These are phyloP conservation scores for Penicillium sp. DNA, from an alignment of 2,329 filamentous ascomycete species.

Conservation along the genomic window DNA sequence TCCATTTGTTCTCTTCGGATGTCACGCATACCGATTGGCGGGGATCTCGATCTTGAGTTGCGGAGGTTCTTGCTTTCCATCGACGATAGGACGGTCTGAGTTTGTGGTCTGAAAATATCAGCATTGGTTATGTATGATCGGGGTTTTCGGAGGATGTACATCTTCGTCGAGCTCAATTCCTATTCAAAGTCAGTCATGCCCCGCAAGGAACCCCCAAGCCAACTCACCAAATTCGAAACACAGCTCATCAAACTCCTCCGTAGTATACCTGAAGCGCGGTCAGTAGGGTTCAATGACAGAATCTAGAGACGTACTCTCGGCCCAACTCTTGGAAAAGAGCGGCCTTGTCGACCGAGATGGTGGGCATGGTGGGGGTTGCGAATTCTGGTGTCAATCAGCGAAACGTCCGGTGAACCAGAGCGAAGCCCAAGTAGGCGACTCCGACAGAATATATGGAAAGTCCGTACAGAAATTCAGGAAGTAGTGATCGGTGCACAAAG, in stretches of 20 bases:
- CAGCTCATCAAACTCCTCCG: slow-evolving; percentile 91
- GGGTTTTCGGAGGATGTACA: slow-evolving; percentile 33
- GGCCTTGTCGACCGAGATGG: slow-evolving; percentile 94
- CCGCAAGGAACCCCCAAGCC: slow-evolving; percentile 16
- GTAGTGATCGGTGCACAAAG: slow-evolving; percentile 10
- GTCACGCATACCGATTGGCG: slow-evolving; percentile 71
- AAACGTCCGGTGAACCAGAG: not conserved
- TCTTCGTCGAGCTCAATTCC: slow-evolving; percentile 96
- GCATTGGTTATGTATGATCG: slow-evolving; percentile 22
- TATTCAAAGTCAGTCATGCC: slow-evolving; percentile 37
- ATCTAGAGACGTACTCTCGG: slow-evolving; percentile 64
- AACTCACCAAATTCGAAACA: slow-evolving; percentile 89
- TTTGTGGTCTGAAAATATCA: slow-evolving; percentile 60
- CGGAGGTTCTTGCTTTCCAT: slow-evolving; percentile 79
- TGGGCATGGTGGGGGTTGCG: slow-evolving; percentile 70
- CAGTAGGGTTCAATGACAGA: not conserved
- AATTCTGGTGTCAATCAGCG: slow-evolving; percentile 14
- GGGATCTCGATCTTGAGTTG: slow-evolving; percentile 98
- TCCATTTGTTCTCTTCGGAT: not conserved
- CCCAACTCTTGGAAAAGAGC: slow-evolving; percentile 91
- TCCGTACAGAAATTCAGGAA: slow-evolving; percentile 5
- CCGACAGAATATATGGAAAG: slow-evolving; percentile 2
- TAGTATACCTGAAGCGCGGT: slow-evolving; percentile 65
- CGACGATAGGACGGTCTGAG: slow-evolving; percentile 67
- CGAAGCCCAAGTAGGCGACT: not conserved